Percentiles rank a stretch among this genome's conserved stretches.
These are phyloP conservation scores for Triangularia setosa DNA, from an alignment of 2,329 filamentous ascomycete species.

Conservation along the genomic window DNA sequence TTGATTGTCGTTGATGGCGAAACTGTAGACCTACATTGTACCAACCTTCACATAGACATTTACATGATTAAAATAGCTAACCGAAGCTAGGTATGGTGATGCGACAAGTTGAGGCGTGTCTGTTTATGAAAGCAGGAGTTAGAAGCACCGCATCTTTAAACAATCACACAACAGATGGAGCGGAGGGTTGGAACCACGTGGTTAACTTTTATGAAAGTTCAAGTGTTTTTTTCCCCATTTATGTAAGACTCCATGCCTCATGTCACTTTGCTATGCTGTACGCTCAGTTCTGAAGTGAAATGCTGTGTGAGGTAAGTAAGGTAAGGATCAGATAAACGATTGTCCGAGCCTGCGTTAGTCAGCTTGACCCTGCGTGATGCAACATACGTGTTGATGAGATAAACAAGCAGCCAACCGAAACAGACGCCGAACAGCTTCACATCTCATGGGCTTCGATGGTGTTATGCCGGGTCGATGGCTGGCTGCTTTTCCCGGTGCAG, in stretches of 20 bases:
- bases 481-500: background rate
- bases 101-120: too few species aligned
- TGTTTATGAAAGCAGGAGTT: background rate
- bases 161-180: background rate
- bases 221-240: background rate
- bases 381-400: background rate
- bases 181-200: background rate
- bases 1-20: too few species aligned
- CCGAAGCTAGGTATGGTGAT: too few species aligned
- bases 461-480: background rate
- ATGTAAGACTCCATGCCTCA: background rate
- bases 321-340: background rate
- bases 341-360: background rate
- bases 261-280: background rate
- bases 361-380: background rate
- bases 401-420: background rate
- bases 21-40: too few species aligned
- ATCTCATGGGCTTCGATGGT: background rate
- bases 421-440: background rate
- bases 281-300: background rate
- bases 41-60: too few species aligned
- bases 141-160: background rate
- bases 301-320: background rate
- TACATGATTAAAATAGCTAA: too few species aligned
- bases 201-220: background rate